Evolutionary conservation across 2,329 filamentous ascomycete genomes (phyloP).

Genomic region (Colletotrichum gloeosporioides): DNA sequence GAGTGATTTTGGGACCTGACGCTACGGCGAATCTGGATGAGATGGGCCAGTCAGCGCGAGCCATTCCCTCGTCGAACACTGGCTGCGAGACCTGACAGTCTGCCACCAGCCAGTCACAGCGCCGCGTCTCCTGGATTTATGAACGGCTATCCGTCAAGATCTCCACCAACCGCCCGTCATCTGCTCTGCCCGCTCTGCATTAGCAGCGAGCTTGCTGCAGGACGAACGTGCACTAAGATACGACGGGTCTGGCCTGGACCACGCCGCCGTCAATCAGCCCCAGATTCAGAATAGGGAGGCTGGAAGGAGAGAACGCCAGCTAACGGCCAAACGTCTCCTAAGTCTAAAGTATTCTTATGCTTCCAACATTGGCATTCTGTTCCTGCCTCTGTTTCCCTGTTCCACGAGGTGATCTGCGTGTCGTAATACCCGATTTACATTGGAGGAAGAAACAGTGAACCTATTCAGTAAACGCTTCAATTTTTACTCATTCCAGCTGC

Average conservation of each 20-base stretch:
- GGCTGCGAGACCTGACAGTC: neutral
- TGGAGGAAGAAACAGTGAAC: neutral
- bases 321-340: neutral
- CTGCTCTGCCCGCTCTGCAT: neutral
- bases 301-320: constrained; percentile 1
- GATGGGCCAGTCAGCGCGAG: constrained; percentile 4
- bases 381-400: neutral
- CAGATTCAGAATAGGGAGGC: neutral
- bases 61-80: neutral
- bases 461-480: neutral
- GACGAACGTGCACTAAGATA: constrained; percentile 9
- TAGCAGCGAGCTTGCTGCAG: neutral
- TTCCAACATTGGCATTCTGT: neutral
- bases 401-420: neutral
- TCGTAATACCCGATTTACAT: neutral
- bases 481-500: neutral
- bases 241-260: neutral
- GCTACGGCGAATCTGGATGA: neutral
- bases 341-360: neutral
- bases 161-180: constrained; percentile 5
- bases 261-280: constrained; percentile 3
- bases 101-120: neutral
- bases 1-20: neutral
- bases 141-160: neutral
- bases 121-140: neutral